Conservation (phyloP, 345 rosid species). For the Camelina sativa region DNA sequence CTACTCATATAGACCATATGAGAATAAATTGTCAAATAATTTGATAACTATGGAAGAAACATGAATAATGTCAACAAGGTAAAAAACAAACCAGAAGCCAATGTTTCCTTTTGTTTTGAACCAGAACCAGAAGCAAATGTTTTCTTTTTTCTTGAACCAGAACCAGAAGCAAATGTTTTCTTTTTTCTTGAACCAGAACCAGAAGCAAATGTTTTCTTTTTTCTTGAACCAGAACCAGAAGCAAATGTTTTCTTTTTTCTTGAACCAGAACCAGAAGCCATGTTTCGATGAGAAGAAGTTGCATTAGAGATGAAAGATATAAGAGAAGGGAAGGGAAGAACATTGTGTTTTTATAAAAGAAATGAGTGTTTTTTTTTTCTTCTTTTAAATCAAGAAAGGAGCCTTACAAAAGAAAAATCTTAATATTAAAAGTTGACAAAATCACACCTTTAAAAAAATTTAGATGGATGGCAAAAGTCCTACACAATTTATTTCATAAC, state of each 20-base stretch:
- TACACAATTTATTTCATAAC: background rate
- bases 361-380: background rate
- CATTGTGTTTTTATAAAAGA: conserved; percentile 9
- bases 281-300: background rate
- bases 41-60: background rate
- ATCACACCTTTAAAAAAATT: background rate
- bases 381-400: background rate
- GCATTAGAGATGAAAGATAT: background rate
- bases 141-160: no score
- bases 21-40: background rate
- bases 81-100: conserved; percentile 1
- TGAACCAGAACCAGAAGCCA: no score
- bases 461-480: background rate
- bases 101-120: no score
- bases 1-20: background rate
- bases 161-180: no score
- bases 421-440: background rate
- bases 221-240: no score
- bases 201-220: no score
- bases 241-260: no score
- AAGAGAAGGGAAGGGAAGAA: background rate
- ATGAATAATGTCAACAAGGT: background rate
- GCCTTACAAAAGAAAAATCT: background rate
- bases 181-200: no score
- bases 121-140: background rate